phyloP scores from a whole-genome alignment of 228 moss, liverwort and hornwort species.

The Sphagnum fallax region DNA sequence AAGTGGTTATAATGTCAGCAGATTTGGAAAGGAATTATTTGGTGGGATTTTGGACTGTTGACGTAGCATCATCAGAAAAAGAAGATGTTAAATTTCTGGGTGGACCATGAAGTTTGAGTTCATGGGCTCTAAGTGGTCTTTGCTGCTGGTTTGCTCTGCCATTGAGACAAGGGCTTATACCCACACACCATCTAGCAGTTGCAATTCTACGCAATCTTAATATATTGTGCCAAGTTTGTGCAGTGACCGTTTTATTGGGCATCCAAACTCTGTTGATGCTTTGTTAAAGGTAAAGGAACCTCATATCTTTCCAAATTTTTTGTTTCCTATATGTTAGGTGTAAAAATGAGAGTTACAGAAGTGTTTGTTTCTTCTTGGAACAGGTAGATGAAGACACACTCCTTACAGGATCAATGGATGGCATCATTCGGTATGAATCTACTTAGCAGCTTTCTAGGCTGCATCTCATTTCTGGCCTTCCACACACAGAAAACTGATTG shows the following conservation, averaged over 20 bases:
- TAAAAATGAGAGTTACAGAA: background rate
- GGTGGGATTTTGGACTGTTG: too few relatives aligned
- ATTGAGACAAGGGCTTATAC: too few relatives aligned
- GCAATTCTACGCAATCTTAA: too few relatives aligned
- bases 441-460: background rate
- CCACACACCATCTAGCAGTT: too few relatives aligned
- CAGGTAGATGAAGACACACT: conserved; percentile 89
- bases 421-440: conserved; percentile 57
- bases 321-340: background rate
- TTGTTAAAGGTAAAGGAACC: conserved; percentile 43
- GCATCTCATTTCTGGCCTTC: too few relatives aligned
- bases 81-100: too few relatives aligned
- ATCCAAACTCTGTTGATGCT: conserved; percentile 88
- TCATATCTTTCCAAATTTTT: background rate
- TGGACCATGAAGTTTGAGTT: too few relatives aligned
- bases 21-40: too few relatives aligned
- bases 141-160: too few relatives aligned
- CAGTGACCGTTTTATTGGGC: conserved; percentile 91
- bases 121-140: too few relatives aligned
- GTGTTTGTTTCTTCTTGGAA: background rate
- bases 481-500: background rate
- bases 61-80: too few relatives aligned
- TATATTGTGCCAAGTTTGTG: background rate
- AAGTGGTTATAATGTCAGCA: too few relatives aligned
- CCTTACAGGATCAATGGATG: conserved; percentile 90